Conservation (phyloP, 2,329 filamentous ascomycete genomes). For the Plenodomus tracheiphilus region DNA sequence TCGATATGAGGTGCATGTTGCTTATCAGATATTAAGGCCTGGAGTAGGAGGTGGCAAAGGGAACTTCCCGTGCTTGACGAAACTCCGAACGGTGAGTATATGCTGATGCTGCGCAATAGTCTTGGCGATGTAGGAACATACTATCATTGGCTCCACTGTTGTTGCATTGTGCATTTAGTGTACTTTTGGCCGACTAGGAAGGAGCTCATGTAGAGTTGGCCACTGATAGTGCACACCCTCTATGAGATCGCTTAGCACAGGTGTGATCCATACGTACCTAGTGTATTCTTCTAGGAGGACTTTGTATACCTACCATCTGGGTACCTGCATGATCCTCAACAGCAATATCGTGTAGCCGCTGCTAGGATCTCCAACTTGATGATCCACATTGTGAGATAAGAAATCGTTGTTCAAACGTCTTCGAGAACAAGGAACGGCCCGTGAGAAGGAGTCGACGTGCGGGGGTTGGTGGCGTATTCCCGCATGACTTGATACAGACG, state of each 20-base stretch:
- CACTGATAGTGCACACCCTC: neutral
- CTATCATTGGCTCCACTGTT: neutral
- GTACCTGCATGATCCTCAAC: neutral
- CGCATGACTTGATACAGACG: neutral
- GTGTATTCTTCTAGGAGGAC: neutral
- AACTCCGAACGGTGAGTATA: neutral
- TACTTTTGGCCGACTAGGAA: neutral
- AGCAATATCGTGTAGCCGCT: neutral
- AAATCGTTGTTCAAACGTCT: neutral
- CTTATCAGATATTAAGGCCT: neutral
- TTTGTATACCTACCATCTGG: neutral
- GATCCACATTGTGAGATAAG: neutral
- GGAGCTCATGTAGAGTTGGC: neutral
- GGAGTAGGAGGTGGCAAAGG: neutral
- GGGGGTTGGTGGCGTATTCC: conserved; percentile 2
- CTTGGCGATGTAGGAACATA: neutral
- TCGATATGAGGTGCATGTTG: neutral
- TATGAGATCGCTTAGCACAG: neutral
- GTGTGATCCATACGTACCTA: neutral
- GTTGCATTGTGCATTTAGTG: neutral
- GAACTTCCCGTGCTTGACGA: neutral
- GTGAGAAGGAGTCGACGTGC: neutral
- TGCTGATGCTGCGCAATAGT: neutral
- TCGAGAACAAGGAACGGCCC: conserved; percentile 9
- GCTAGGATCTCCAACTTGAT: neutral